Base-by-base conservation (phyloP, 75 land plant species). In the Isoetes taiwanensis region DNA sequence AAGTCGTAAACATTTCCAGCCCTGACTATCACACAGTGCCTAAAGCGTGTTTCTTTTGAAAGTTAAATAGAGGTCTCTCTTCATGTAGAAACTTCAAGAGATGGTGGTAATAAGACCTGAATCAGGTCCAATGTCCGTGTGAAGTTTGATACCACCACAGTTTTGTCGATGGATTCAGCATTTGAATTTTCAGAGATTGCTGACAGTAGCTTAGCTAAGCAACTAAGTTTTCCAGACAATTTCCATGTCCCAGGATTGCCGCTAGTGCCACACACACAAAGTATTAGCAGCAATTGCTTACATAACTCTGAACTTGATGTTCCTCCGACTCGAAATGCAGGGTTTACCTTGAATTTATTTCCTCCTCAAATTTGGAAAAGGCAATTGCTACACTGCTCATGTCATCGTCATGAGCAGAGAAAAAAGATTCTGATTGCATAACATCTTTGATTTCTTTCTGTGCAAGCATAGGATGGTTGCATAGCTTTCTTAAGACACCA, bases 61-160 rank as follows among this genome's bases (percentile, higher is more conserved):
- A 37, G 12, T 37, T 14, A 10, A 14, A 37, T 10, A 20, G 48
- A 4, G 2, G 2, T 43, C 48, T 12, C 19, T 20, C 19, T 12
- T 43, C 8, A 43, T 3, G 24, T 43, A 43, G 24, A 43, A 2
- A 32, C 34, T 27, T 3, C 23, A 57, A 34, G 59, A 26, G 34
- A 38, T 32, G 59, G 23, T 17, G 19, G 10, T 25, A 31, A 8
- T 12, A 17, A 30, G 16, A 74, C 76, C 76, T 74, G 74, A 34
- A 74, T 73, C 27, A 74, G 17, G 39, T 74, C 76, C 37, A 74
- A 54, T 14, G 68, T 70, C 33, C 64, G 75, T 16, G 76, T 74
- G 62, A 74, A 74, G 55, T 74, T 74, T 34, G 76, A 74, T 27
- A 69, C 74, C 14, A 74, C 74, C 11, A 74, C 76, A 30, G 70